A percentile compares a stretch with the other conserved stretches of the same genome.
Conservation (phyloP, 164 flowering plant species). For the Vitis amurensis region DNA sequence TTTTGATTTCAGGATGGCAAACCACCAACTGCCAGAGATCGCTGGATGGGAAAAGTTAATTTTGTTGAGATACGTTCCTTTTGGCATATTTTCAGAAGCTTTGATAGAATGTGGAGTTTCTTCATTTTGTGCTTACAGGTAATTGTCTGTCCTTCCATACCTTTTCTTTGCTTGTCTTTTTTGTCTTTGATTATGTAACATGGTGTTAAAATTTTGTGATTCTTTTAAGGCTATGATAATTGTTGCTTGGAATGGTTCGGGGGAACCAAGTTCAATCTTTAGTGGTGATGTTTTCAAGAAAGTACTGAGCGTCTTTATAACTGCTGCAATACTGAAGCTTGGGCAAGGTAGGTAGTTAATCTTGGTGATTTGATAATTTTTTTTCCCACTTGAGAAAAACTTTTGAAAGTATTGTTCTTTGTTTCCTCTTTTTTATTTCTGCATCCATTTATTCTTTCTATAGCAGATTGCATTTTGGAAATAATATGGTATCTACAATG, state of each 20-base stretch:
- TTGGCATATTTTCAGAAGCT: conserved; percentile 93
- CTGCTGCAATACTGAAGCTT: conserved; percentile 95
- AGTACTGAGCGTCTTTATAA: conserved; percentile 83
- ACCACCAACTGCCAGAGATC: conserved; percentile 32
- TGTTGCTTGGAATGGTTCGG: conserved; percentile 93
- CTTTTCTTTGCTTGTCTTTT: neutral
- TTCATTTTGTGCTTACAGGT: conserved; percentile 88
- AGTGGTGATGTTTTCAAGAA: conserved; percentile 67
- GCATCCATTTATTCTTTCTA: neutral
- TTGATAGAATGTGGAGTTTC: conserved; percentile 95
- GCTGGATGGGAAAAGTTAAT: conserved; percentile 89
- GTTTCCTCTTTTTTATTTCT: neutral
- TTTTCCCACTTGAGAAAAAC: neutral
- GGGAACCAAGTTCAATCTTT: conserved; percentile 54
- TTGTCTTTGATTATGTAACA: neutral
- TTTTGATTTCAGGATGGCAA: conserved; percentile 53
- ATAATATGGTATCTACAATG: too few species aligned
- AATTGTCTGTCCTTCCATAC: conserved; percentile 5
- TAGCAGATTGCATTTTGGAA: too few species aligned
- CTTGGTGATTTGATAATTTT: neutral
- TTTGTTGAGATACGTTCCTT: conserved; percentile 93
- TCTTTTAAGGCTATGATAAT: conserved; percentile 82
- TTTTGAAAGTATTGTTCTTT: neutral
- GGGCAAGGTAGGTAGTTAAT: conserved; percentile 63
- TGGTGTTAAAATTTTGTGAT: conserved; percentile 3